Evolutionary conservation across 306 rosid genomes (phyloP).

Genomic region (Hylodesmum podocarpum): DNA sequence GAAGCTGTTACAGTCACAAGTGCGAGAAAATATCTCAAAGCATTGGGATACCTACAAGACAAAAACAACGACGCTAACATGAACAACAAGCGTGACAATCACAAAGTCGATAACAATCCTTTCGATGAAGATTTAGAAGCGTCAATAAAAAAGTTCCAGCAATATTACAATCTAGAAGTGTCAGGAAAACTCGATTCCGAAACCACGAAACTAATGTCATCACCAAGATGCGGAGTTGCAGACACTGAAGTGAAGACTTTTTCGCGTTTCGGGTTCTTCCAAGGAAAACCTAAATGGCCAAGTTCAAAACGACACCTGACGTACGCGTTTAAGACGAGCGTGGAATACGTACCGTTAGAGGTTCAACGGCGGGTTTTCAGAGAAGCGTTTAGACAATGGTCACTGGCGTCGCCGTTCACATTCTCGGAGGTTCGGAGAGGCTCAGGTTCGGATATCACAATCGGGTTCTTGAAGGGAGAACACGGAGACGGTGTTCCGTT

Average conservation of each 20-base stretch:
- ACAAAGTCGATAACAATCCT: too few species aligned
- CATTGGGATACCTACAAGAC: neutral
- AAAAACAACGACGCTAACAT: neutral
- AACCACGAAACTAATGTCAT: neutral
- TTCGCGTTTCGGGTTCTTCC: neutral
- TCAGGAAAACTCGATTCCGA: slow-evolving; percentile 4
- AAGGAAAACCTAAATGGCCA: neutral
- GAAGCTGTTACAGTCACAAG: neutral
- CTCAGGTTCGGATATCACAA: neutral
- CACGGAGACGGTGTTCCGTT: neutral
- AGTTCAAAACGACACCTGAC: neutral
- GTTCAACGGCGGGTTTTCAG: neutral
- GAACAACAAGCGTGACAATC: neutral
- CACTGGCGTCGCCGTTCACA: neutral
- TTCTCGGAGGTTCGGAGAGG: neutral
- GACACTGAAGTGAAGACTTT: neutral
- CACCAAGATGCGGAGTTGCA: neutral
- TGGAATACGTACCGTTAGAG: neutral
- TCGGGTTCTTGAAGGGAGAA: neutral
- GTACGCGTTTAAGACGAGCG: neutral
- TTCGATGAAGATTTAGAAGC: neutral
- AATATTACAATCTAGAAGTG: neutral
- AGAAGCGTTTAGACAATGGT: neutral
- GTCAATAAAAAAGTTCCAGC: neutral
- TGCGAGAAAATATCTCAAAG: neutral